Evolutionary conservation across 352 stramenopile species (phyloP).

Genomic region (Saprolegnia diclina): DNA sequence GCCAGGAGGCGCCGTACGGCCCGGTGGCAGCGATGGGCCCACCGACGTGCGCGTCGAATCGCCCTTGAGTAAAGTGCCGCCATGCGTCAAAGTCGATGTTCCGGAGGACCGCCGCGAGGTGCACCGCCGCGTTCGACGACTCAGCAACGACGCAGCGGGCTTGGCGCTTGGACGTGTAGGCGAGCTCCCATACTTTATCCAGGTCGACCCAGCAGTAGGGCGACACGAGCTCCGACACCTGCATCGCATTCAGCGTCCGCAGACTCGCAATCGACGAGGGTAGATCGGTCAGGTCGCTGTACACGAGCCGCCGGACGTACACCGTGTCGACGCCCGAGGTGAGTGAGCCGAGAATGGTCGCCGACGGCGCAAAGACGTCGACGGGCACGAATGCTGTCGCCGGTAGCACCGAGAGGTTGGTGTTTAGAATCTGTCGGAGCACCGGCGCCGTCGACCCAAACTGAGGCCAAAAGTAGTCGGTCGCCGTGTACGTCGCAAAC

Average conservation of each 20-base stretch:
- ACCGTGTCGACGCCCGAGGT: neutral
- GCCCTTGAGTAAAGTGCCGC: neutral
- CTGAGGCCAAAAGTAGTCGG: neutral
- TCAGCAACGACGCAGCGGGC: neutral
- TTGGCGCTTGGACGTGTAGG: neutral
- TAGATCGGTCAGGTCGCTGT: neutral
- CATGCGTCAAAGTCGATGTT: neutral
- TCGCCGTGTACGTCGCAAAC: neutral
- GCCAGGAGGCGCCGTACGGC: neutral
- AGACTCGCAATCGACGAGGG: neutral
- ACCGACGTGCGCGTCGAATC: neutral
- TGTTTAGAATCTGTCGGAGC: neutral
- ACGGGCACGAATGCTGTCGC: neutral
- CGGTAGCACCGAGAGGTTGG: neutral
- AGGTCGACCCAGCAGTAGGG: constrained; percentile 18
- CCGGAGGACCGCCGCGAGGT: neutral
- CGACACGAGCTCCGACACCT: neutral
- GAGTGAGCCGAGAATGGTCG: no score
- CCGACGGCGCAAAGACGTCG: neutral
- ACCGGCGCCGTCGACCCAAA: neutral
- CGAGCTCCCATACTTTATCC: neutral
- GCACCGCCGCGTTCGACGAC: neutral
- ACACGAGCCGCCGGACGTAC: neutral
- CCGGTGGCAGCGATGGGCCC: neutral
- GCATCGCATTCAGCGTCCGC: neutral